A percentile compares a stretch with the other conserved stretches of the same genome.
These are phyloP conservation scores for Iris pallida DNA, from an alignment of 116 monocot species.

Conservation along the genomic window DNA sequence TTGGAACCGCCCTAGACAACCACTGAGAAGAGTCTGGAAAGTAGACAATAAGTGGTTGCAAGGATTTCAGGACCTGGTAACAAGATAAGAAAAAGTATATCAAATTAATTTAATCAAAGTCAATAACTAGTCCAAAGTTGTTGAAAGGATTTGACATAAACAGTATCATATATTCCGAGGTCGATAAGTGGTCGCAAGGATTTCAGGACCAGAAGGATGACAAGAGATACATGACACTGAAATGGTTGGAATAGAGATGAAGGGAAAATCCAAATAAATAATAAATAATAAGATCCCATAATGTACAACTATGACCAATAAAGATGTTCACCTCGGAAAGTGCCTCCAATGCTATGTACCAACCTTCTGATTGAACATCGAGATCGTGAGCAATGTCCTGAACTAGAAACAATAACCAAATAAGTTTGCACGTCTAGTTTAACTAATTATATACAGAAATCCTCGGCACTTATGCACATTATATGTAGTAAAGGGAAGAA, in stretches of 20 bases:
- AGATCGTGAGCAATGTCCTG: constrained; percentile 63
- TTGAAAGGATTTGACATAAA: no score
- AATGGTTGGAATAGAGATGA: neutral
- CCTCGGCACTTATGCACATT: no score
- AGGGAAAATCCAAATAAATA: neutral
- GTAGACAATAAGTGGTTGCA: constrained; percentile 64
- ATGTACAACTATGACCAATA: neutral
- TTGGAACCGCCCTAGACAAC: constrained; percentile 52
- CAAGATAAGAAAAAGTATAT: neutral
- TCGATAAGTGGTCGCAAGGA: constrained; percentile 48
- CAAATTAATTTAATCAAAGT: no score
- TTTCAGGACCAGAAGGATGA: constrained; percentile 36
- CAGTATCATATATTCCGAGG: no score
- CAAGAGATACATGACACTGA: neutral
- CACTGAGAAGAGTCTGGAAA: constrained; percentile 63
- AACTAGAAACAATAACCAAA: constrained; percentile 34
- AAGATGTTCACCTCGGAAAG: constrained; percentile 49
- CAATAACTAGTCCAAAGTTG: no score
- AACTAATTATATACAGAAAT: no score
- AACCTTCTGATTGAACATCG: constrained; percentile 69
- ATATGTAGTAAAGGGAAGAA: no score
- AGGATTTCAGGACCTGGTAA: constrained; percentile 46
- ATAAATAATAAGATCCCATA: neutral
- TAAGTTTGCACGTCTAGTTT: no score
- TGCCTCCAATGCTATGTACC: constrained; percentile 62